Conservation (phyloP, 768 basidiomycete species). For the Cystofilobasidium bisporidii region DNA sequence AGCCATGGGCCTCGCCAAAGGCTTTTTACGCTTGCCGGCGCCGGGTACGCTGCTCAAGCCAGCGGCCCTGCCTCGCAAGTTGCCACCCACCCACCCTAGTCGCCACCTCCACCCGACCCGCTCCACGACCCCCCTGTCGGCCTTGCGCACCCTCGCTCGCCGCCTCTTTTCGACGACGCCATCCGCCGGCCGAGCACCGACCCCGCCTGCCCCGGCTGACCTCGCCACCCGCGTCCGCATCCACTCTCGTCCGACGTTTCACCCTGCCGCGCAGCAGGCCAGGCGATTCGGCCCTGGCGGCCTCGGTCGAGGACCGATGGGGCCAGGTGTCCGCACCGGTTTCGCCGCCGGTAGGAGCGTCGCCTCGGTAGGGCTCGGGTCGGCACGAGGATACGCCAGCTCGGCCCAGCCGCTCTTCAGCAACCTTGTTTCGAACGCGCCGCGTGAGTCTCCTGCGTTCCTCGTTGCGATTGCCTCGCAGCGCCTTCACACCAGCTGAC, state of each 20-base stretch:
- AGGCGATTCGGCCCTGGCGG: neutral
- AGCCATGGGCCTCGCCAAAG: neutral
- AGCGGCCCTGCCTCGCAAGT: neutral
- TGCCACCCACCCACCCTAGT: neutral
- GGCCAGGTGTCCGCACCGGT: neutral
- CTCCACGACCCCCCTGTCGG: neutral
- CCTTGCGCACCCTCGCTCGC: neutral
- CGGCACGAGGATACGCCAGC: constrained; percentile 3
- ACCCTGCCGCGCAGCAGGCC: constrained; percentile 1
- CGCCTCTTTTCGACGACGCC: neutral
- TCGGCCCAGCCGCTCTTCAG: constrained; percentile 10
- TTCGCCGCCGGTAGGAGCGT: neutral
- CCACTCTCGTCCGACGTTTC: neutral
- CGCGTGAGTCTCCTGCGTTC: constrained; percentile 6
- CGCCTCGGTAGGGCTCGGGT: neutral
- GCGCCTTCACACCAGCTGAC: neutral
- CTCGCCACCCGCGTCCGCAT: neutral
- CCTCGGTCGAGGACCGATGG: constrained; percentile 9
- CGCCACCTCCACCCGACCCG: neutral
- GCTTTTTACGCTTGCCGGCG: neutral
- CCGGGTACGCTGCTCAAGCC: neutral
- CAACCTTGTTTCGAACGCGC: constrained; percentile 14
- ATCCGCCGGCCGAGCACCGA: neutral
- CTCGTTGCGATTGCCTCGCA: neutral
- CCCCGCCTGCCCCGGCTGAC: neutral